Base-by-base conservation (phyloP, 805 yeast species). In the Hanseniaspora pseudoguilliermondii region DNA sequence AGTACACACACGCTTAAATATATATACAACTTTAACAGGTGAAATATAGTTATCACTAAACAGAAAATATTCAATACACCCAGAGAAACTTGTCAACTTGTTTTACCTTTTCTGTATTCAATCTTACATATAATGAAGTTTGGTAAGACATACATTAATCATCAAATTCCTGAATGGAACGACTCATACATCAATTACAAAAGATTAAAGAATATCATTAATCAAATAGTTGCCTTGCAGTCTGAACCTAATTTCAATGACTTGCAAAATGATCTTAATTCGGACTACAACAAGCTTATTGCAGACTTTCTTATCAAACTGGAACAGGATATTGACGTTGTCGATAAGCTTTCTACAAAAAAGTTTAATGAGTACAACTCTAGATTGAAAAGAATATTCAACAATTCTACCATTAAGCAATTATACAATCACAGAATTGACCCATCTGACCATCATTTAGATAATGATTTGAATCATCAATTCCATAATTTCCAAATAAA, bases 131-230 rank as follows among this genome's bases (percentile, higher is more conserved):
- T 18, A 32, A 84, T 84, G 91, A 84, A 84, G 74, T 86, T 86
- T 66, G 95, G 91, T 29, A 86, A 86, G 68, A 84, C 87, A 64
- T 74, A 86, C 61, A 71, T 81, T 35, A 75, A 85, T 49, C 95
- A 91, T 69, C 95, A 89, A 73, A 88, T 90, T 57, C 97, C 97
- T 3, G 96, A 89, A 69, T 91, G 97, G 97, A 69, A 77, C 50
- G 78, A 79, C 57, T 77, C 77, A 63, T 91, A 91, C 65, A 78
- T 91, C 75, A 85, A 87, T 70, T 91, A 91, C 70, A 91, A 89
- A 67, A 80, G 77, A 49, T 74, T 91, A 61, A 91, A 91, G 72
- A 82, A 84, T 64, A 79, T 80, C 62, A 86, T 91, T 69, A 86
- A 86, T 66, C 76, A 74, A 43, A 78, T 86, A 25, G 77, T 75